phyloP scores from a whole-genome alignment of 352 stramenopile species.

The Phytophthora pseudosyringae region DNA sequence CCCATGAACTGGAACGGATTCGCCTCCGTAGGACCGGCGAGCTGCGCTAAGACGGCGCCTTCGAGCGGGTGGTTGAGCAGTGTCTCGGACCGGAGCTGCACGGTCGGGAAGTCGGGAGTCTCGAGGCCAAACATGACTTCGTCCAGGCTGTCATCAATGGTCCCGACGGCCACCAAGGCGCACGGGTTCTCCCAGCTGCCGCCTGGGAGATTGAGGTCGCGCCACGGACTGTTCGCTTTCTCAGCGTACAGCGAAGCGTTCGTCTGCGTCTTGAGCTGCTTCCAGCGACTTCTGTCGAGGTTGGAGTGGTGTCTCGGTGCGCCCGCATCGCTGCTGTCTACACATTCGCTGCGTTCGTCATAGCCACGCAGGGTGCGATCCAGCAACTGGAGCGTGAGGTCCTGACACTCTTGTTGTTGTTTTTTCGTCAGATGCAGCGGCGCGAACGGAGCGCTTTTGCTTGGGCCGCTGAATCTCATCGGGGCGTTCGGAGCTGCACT shows the following conservation, averaged over 20 bases:
- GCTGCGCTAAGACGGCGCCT: slow-evolving; percentile 27
- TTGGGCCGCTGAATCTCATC: background rate
- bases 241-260: slow-evolving; percentile 26
- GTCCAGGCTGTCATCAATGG: slow-evolving; percentile 10
- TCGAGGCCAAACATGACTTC: slow-evolving; percentile 25
- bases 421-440: slow-evolving; percentile 14
- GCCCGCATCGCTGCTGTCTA: background rate
- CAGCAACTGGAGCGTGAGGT: slow-evolving; percentile 24
- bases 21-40: slow-evolving; percentile 26
- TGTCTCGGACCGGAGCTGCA: slow-evolving; percentile 23
- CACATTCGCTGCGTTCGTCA: slow-evolving; percentile 7
- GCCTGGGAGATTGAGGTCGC: slow-evolving; percentile 4
- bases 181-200: slow-evolving; percentile 17
- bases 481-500: slow-evolving; percentile 2
- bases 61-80: background rate
- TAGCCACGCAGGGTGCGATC: slow-evolving; percentile 26
- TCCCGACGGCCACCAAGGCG: slow-evolving; percentile 16
- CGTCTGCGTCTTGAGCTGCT: slow-evolving; percentile 20
- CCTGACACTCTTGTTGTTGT: slow-evolving; percentile 15
- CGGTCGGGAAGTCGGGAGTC: slow-evolving; percentile 8
- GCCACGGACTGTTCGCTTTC: background rate
- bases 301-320: slow-evolving; percentile 6
- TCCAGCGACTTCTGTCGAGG: slow-evolving; percentile 16
- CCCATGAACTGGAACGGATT: slow-evolving; percentile 39
- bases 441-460: slow-evolving; percentile 3